phyloP scores from a whole-genome alignment of 2,329 filamentous ascomycete genomes.

The Neonectria punicea region DNA sequence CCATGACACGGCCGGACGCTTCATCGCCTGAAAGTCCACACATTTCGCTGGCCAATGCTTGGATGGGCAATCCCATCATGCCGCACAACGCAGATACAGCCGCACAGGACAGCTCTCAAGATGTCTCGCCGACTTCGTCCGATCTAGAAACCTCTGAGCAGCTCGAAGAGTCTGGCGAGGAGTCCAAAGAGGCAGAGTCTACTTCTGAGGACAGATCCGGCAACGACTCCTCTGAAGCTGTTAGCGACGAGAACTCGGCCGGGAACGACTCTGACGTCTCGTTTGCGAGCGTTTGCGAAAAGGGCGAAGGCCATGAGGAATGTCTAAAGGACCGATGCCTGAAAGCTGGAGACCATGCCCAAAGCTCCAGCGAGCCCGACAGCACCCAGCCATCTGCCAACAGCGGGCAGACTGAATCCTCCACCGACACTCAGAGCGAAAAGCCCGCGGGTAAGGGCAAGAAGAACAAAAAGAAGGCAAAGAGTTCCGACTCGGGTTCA shows the following conservation, averaged over 20 bases:
- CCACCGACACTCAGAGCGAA: not conserved
- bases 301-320: not conserved
- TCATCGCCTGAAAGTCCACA: not conserved
- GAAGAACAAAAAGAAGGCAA: conserved; percentile 21
- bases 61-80: not conserved
- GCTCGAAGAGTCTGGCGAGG: not conserved
- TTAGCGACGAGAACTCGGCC: not conserved
- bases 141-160: not conserved
- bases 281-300: not conserved
- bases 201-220: not conserved
- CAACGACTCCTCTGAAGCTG: conserved; percentile 7
- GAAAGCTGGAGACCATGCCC: not conserved
- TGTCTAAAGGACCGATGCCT: not conserved
- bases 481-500: not conserved
- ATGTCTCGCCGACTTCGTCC: not conserved
- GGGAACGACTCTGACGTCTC: not conserved
- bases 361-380: not conserved
- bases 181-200: conserved; percentile 4
- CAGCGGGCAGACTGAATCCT: not conserved
- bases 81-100: not conserved
- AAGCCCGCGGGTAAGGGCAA: not conserved
- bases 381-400: conserved; percentile 4
- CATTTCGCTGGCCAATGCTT: not conserved
- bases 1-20: not conserved
- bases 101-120: not conserved